Base-by-base conservation (phyloP, 805 yeast species). In the Kuraishia cidri region DNA sequence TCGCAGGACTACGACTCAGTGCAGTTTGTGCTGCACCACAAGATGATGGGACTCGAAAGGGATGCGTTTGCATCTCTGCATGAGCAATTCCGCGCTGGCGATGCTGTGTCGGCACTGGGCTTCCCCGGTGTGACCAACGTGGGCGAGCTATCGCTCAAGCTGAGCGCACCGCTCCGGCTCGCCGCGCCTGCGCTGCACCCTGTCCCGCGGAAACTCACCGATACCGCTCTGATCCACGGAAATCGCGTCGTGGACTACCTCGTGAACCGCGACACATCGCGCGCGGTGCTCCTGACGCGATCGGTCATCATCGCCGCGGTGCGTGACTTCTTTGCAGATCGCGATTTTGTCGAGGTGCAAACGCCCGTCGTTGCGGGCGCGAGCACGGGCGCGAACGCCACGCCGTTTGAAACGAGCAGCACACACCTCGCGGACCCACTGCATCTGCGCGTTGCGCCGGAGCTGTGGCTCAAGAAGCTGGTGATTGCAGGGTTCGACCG, bases 371-470 rank as follows among this genome's bases (percentile, higher is more conserved):
- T 92, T 9, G 72, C 86, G 0, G 46, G 61, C 5, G 75, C 78
- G 2, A 59, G 63, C 22, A 73, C 87, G 0, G 98, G 98, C 2
- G 98, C 99, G 4, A 76, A 78, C 45, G 97, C 98, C 0, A 69
- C 70, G n/a, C 95, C 97, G 0, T 92, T 92, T 44, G 47, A 47
- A 1, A 86, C 97, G 0, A 33, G 41, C 2, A 47, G 56, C 11
- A 41, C 32, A 2, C 66, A 65, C 19, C 33, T 64, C 36, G 48
- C 36, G 8, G 36, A 39, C 7, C 38, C 40, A 2, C 54, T 86
- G 6, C 78, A 72, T 34, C 54, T 92, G 29, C 60, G 98, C 27
- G 90, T 92, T 2, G 97, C 98, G 0, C 98, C 98, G 0, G 98
- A 90, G 48, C 58, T 92, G 24, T 92, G 96, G 96, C 66, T 92